Percentiles rank a stretch among this genome's conserved stretches.
These are phyloP conservation scores for Globisporangium alternatum DNA, from an alignment of 352 stramenopile species.

Conservation along the genomic window DNA sequence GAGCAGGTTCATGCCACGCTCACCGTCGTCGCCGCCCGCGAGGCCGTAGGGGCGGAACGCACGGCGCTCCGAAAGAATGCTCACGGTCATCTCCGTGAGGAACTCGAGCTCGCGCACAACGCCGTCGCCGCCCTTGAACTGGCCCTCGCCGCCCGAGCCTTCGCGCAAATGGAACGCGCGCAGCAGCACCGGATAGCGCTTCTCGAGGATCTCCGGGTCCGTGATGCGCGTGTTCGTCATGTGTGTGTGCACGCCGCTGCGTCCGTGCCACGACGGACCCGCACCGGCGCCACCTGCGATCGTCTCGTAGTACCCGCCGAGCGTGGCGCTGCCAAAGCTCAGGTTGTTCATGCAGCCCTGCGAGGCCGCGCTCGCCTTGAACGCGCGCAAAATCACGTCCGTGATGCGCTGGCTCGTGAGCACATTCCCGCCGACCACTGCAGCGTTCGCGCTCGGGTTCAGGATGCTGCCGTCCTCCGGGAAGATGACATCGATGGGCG, in stretches of 20 bases:
- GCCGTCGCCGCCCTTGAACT: slow-evolving; percentile 92
- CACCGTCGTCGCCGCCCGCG: slow-evolving; percentile 86
- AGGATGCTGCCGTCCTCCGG: slow-evolving; percentile 90
- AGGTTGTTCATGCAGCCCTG: slow-evolving; percentile 99
- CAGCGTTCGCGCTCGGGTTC: slow-evolving; percentile 94
- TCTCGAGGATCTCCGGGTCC: slow-evolving; percentile 99
- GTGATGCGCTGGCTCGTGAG: slow-evolving; percentile 97
- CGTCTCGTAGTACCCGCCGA: slow-evolving; percentile 98
- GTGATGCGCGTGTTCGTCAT: slow-evolving; percentile 99
- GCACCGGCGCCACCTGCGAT: slow-evolving; percentile 97
- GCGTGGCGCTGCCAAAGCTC: slow-evolving; percentile 95
- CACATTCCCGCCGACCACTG: slow-evolving; percentile 98
- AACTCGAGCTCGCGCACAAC: slow-evolving; percentile 97
- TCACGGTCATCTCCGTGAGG: slow-evolving; percentile 92
- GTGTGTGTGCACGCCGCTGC: slow-evolving; percentile 97
- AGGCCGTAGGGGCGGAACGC: slow-evolving; percentile 95
- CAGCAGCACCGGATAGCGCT: slow-evolving; percentile 92
- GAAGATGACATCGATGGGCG: slow-evolving; percentile 96
- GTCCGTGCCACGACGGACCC: slow-evolving; percentile 95
- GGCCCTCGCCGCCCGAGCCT: slow-evolving; percentile 89
- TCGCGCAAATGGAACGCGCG: slow-evolving; percentile 81
- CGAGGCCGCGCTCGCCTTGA: slow-evolving; percentile 94
- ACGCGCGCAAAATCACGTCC: slow-evolving; percentile 97
- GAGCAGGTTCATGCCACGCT: slow-evolving; percentile 93
- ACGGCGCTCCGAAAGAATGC: slow-evolving; percentile 96